Conservation (phyloP, 176 grass and related monocot genomes). For the Oryza coarctata region DNA sequence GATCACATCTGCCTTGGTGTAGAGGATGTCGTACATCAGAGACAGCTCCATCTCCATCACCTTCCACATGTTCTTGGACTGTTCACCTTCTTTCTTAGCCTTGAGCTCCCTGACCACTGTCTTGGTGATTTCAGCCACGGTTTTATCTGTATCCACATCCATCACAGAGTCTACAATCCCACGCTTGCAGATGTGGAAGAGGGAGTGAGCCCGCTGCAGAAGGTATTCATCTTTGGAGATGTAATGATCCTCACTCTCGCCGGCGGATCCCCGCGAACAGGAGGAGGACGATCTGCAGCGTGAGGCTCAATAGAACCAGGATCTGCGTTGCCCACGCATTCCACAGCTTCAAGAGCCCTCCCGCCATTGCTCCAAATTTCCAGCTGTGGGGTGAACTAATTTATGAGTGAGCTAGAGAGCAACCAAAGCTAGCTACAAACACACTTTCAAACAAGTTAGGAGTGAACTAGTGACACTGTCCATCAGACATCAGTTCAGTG, state of each 20-base stretch:
- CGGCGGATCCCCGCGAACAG: neutral
- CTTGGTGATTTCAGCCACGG: neutral
- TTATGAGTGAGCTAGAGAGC: too few relatives aligned
- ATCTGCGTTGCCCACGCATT: constrained; percentile 15
- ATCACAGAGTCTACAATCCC: neutral
- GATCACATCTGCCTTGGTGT: constrained; percentile 40
- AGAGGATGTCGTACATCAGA: constrained; percentile 37
- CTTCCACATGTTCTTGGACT: too few relatives aligned
- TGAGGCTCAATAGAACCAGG: neutral
- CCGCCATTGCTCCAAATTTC: neutral
- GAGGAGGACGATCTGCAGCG: neutral
- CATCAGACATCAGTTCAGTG: too few relatives aligned
- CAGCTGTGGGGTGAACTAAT: too few relatives aligned
- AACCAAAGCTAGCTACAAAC: too few relatives aligned
- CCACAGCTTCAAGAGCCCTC: neutral
- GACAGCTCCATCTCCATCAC: constrained; percentile 28
- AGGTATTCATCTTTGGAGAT: neutral
- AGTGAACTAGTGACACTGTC: too few relatives aligned
- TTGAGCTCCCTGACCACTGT: too few relatives aligned
- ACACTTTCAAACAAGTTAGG: too few relatives aligned
- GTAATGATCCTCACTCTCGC: neutral
- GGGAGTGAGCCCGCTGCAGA: neutral
- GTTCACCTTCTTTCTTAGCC: too few relatives aligned
- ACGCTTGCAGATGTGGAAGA: constrained; percentile 10
- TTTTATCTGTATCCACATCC: neutral